Base-by-base conservation (phyloP, 2,329 filamentous ascomycete genomes). In the Fusarium albidum region DNA sequence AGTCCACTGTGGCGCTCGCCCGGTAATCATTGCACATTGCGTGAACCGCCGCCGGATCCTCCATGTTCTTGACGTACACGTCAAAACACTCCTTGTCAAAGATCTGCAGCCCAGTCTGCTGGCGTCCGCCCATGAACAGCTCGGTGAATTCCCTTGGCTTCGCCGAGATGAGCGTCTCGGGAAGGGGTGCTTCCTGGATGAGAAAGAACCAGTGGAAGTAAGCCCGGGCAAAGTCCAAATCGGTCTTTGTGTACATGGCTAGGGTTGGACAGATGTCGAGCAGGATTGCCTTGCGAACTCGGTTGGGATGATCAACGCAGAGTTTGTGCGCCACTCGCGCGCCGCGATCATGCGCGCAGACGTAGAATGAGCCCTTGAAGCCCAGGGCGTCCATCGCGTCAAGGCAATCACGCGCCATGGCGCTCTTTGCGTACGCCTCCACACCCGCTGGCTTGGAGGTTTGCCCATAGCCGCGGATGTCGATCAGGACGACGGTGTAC, bases 161-260 rank as follows among this genome's bases (percentile, higher is more conserved):
- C 0, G 64, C 68, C 0, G 68, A 69, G 56, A 79, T 77, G 39
- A 82, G 69, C 33, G 73, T 75, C 62, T 84, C 82, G 0, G 79
- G 82, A 6, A 85, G 73, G 0, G 82, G 79, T 6, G 69, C 69
- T 1, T 71, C 66, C 63, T 86, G 83, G 9, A 83, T 80, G 15
- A 85, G 73, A 57, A 85, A 79, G 45, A 83, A 83, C 82, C 83
- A 86, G 68, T 86, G 82, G 61, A 79, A 85, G 66, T 84, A 85
- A 1, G 75, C 73, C 25, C 71, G 72, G 1, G 80, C 78, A 52
- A 82, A 79, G 0, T 69, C 67, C 5, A 73, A 59, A 44, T 76
- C 59, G 4, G 75, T 76, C 13, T 74, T 68, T 41, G 71, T 70
- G 69, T 79, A 85, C 78, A 84, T 84, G 6, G 75, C 75, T 10